These are phyloP conservation scores for Podosphaera aphanis DNA, from an alignment of 2,329 filamentous ascomycete species.

Conservation along the genomic window DNA sequence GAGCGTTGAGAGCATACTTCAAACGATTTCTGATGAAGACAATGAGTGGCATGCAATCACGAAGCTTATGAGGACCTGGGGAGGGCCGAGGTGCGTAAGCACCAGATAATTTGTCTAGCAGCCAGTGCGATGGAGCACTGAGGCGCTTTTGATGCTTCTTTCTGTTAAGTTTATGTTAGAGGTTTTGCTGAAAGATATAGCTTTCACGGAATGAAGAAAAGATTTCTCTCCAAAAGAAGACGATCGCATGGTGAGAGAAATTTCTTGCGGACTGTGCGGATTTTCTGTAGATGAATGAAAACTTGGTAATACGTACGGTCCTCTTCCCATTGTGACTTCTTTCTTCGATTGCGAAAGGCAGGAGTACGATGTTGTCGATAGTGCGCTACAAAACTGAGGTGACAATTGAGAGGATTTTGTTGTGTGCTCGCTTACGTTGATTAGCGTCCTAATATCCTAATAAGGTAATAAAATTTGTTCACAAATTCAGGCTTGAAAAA, in stretches of 20 bases:
- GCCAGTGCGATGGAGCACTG: slow-evolving; percentile 97
- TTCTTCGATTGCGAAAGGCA: slow-evolving; percentile 8
- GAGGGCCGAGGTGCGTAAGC: slow-evolving; percentile 51
- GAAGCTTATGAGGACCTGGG: slow-evolving; percentile 92
- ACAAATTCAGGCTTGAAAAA: too few species aligned
- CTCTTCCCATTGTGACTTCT: slow-evolving; percentile 24
- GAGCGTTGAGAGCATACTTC: slow-evolving; percentile 98
- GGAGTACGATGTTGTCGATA: not conserved
- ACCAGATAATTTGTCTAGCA: slow-evolving; percentile 98
- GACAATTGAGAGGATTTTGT: not conserved
- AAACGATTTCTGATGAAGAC: slow-evolving; percentile 93
- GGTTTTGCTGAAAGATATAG: not conserved
- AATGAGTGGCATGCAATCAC: slow-evolving; percentile 95
- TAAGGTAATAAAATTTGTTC: too few species aligned
- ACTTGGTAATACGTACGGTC: slow-evolving; percentile 16
- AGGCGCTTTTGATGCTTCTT: slow-evolving; percentile 99
- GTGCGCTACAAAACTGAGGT: not conserved
- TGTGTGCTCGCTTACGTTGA: slow-evolving; percentile 1
- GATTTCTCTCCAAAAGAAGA: too few species aligned
- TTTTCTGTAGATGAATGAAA: not conserved
- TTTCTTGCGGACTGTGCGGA: not conserved
- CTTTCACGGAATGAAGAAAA: slow-evolving; percentile 4
- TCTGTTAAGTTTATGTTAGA: slow-evolving; percentile 23
- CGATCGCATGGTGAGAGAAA: not conserved
- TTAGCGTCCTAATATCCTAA: too few species aligned